Evolutionary conservation across 148 eudicot species (phyloP), one percentile per base, ranked within the genome.

Genomic region (Gaultheria prostrata): DNA sequence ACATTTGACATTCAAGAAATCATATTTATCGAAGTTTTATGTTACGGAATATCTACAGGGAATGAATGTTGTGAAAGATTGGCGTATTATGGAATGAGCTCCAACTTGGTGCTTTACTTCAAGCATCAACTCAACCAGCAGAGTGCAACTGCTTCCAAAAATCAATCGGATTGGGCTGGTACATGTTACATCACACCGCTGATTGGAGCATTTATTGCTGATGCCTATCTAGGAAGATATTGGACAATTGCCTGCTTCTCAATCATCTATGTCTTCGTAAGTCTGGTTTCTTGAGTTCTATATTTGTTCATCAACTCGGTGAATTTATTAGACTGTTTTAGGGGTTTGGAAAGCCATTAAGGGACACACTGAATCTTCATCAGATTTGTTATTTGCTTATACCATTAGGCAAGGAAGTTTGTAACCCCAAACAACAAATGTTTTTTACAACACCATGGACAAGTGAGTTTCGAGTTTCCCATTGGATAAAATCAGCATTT

Each of bases 51-150:
- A 10, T 67, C 15, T 8, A 10, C 86, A 84, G 84, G 86, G 72
- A 81, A 57, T 51, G 89, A 87, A 57, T 84, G 82, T 48, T 84
- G 82, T 26, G 89, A 84, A 78, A 81, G 84, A 77, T 76, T 86
- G 65, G 88, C 86, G 6, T 86, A 80, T 78, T 83, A 76, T 77
- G 89, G 89, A 32, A 87, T 87, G 89, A 82, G 89, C 86, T 59
- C 86, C 24, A 87, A 84, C 49, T 35, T 87, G 46, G 81, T 84
- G 50, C 78, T 67, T 17, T 84, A 87, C 73, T 82, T 87, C 75
- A 77, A 54, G 72, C 65, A 81, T 49, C 77, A 48, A 6, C 84
- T 87, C 35, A 77, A 81, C 54, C 86, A 87, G 80, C 75, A 59
- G 6, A 87, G 80, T 78, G 61, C 84, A 54, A 82, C 86, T 0